phyloP scores from a whole-genome alignment of 345 rosid genomes.

The Brassica carinata region DNA sequence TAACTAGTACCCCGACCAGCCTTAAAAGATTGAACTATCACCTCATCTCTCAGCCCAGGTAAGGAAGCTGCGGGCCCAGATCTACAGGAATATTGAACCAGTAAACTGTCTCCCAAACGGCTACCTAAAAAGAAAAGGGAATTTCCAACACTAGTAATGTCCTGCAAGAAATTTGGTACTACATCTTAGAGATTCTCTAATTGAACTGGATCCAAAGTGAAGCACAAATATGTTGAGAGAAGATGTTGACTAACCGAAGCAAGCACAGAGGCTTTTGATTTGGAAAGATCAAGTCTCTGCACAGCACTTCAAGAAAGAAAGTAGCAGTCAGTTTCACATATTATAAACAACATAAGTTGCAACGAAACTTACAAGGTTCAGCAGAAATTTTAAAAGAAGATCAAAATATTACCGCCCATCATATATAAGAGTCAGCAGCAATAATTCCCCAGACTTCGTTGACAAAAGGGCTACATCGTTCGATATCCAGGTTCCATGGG shows the following conservation, averaged over 20 bases:
- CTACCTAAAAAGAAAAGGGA: constrained; percentile 89
- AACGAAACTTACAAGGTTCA: constrained; percentile 20
- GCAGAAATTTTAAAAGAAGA: constrained; percentile 13
- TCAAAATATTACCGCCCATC: constrained; percentile 76
- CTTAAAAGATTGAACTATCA: constrained; percentile 36
- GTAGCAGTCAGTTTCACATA: constrained; percentile 31
- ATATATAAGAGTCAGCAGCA: constrained; percentile 85
- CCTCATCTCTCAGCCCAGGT: constrained; percentile 87
- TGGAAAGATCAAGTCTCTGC: constrained; percentile 94
- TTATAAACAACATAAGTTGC: constrained; percentile 15
- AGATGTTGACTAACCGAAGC: constrained; percentile 72
- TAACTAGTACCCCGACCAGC: constrained; percentile 17
- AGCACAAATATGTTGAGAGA: constrained; percentile 28
- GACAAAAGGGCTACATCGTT: constrained; percentile 88
- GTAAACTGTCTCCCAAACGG: constrained; percentile 96
- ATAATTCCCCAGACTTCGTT: constrained; percentile 83
- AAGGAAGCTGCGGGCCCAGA: constrained; percentile 62
- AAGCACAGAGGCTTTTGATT: constrained; percentile 97
- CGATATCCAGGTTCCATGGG: constrained; percentile 78
- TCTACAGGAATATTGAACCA: constrained; percentile 79
- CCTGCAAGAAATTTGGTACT: constrained; percentile 53
- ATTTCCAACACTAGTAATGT: constrained; percentile 74
- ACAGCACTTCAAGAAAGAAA: constrained; percentile 70
- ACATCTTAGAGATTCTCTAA: constrained; percentile 20
- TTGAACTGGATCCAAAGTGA: not conserved